Base-by-base conservation (phyloP, 2,329 filamentous ascomycete species). In the Fusarium tricinctum region DNA sequence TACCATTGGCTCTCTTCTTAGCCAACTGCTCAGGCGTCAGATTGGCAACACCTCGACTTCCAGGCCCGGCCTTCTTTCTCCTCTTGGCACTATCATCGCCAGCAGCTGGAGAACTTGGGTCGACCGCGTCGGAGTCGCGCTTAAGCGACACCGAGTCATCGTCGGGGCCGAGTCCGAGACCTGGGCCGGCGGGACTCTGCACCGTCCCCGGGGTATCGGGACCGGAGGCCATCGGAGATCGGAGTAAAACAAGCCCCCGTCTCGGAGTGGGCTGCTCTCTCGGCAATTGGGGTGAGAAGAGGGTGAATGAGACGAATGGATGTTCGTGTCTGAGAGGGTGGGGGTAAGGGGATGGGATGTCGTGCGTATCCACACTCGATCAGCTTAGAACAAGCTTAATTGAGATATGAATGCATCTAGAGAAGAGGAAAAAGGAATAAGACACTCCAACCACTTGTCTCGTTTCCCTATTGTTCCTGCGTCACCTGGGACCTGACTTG, bases 11-110 rank as follows among this genome's bases (percentile, higher is more conserved):
- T 58, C 86, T 81, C 75, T 88, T 88, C 77, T 92, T 92, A 59
- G 89, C 87, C 50, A 94, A 82, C 78, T 94, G 90, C 73, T 94
- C 92, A 35, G 90, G 88, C 2, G 91, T 92, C 76, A 91, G 84
- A 71, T 91, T 90, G 51, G 86, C 86, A 42, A 88, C 85, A 13
- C 84, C 84, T 46, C 85, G 78, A 26, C 81, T 81, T 8, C 82
- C 81, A 8, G 81, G 77, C 2, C 77, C 81, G 9, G 77, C 76
- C 70, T 82, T 84, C 68, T 83, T 82, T 74, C 81, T 85, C 75
- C 80, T 85, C 77, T 85, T 86, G 50, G 53, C 61, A 43, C 46
- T 68, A 13, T 66, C 68, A 19, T 73, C 72, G 20, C 66, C 71
- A 40, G 57, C 58, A 38, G 68, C 61, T 17, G 71, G 68, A n/a